These are phyloP conservation scores for Anastatica hierochuntica DNA, from an alignment of 345 rosid genomes.

Conservation along the genomic window DNA sequence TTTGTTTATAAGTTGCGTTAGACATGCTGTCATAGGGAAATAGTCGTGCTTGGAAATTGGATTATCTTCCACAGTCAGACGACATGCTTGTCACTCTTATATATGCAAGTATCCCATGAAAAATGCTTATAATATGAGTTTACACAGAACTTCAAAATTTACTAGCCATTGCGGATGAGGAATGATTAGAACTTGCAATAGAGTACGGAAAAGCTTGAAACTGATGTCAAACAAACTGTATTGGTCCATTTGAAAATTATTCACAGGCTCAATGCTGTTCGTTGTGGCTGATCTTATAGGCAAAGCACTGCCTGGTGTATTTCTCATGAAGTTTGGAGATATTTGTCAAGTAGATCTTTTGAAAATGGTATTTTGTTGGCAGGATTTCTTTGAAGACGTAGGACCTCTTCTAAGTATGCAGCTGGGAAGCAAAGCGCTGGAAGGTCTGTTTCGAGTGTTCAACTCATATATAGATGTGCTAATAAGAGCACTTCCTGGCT, in stretches of 20 bases:
- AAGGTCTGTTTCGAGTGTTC: slow-evolving; percentile 91
- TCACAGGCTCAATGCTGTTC: not conserved
- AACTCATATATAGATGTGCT: slow-evolving; percentile 78
- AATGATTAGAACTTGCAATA: slow-evolving; percentile 6
- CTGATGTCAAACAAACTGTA: not conserved
- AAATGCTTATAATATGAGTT: not conserved
- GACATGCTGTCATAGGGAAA: not conserved
- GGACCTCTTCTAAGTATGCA: slow-evolving; percentile 98
- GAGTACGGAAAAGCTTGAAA: not conserved
- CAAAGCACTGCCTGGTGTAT: not conserved
- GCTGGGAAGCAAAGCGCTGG: slow-evolving; percentile 85
- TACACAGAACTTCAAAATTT: not conserved
- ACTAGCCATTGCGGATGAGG: not conserved
- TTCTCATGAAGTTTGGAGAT: slow-evolving; percentile 1
- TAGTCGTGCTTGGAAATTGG: slow-evolving; percentile 4
- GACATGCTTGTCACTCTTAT: not conserved
- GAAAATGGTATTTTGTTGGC: slow-evolving; percentile 3
- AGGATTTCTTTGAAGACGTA: slow-evolving; percentile 99
- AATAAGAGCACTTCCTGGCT: slow-evolving; percentile 88
- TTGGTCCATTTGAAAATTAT: not conserved
- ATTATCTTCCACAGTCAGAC: not conserved
- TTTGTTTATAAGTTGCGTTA: not conserved
- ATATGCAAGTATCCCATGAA: not conserved
- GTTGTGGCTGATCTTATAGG: not conserved
- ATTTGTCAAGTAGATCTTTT: slow-evolving; percentile 10